A percentile compares a stretch with the other conserved stretches of the same genome.
Conservation (phyloP, 1,284 basidiomycete species). For the Cerioporus squamosus region DNA sequence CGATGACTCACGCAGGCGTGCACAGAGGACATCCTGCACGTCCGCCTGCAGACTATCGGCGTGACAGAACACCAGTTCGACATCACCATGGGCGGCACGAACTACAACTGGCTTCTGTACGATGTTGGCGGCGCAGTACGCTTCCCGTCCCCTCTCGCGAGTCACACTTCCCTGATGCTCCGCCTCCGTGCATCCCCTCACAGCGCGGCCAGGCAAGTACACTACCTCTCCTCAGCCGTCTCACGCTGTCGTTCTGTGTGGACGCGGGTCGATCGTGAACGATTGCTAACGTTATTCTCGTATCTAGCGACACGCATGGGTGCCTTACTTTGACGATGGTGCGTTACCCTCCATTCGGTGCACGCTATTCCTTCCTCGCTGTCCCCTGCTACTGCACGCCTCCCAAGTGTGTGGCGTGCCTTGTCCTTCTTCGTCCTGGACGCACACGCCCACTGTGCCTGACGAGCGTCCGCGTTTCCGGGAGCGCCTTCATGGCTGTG, state of each 20-base stretch:
- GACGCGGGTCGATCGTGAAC: slow-evolving; percentile 2
- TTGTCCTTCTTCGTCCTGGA: neutral
- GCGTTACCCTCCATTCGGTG: slow-evolving; percentile 30
- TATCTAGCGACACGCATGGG: slow-evolving; percentile 73
- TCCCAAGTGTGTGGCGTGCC: neutral
- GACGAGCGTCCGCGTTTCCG: neutral
- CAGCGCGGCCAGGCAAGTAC: slow-evolving; percentile 58
- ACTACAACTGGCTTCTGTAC: slow-evolving; percentile 76
- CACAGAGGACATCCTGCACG: slow-evolving; percentile 74
- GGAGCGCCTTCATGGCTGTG: too few species aligned
- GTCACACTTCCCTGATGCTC: neutral
- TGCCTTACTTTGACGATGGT: slow-evolving; percentile 85
- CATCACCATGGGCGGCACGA: slow-evolving; percentile 60
- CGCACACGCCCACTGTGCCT: neutral
- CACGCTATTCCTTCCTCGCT: too few species aligned
- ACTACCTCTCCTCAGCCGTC: slow-evolving; percentile 1
- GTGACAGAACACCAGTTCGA: slow-evolving; percentile 77
- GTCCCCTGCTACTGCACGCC: neutral
- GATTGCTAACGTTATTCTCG: neutral
- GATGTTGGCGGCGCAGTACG: slow-evolving; percentile 79
- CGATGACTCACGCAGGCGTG: neutral
- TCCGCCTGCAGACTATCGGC: slow-evolving; percentile 77
- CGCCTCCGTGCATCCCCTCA: slow-evolving; percentile 15
- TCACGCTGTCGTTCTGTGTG: slow-evolving; percentile 1
- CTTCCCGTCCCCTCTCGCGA: neutral